phyloP scores from a whole-genome alignment of 2,329 filamentous ascomycete genomes.

The Catunica adiposa region DNA sequence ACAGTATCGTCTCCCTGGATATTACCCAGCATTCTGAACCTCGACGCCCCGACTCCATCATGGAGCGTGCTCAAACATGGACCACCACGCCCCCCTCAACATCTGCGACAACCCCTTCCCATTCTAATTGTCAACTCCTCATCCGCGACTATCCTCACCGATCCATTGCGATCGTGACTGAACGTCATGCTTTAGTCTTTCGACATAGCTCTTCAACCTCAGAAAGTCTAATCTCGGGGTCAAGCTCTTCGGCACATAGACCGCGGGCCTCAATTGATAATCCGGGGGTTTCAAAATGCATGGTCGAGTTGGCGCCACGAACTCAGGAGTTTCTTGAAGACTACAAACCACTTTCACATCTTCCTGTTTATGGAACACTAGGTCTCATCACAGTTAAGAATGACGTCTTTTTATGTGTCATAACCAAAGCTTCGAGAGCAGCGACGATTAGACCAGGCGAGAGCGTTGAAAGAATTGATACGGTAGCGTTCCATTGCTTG shows the following conservation, averaged over 20 bases:
- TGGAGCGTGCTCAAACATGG: constrained; percentile 14
- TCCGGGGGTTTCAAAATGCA: constrained; percentile 47
- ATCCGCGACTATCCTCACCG: constrained; percentile 77
- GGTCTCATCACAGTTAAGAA: constrained; percentile 69
- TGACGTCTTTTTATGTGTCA: constrained; percentile 82
- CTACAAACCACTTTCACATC: constrained; percentile 57
- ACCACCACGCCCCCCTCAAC: constrained; percentile 17
- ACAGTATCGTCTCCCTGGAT: too few species aligned
- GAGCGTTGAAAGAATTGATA: constrained; percentile 71
- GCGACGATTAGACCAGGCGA: constrained; percentile 75
- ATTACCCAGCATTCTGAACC: background rate
- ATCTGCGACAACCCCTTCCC: constrained; percentile 20
- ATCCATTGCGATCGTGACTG: constrained; percentile 70
- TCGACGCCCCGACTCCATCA: background rate
- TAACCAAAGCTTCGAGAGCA: constrained; percentile 62
- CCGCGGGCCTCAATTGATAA: constrained; percentile 25
- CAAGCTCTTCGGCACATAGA: constrained; percentile 34
- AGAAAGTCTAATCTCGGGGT: constrained; percentile 42
- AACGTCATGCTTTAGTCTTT: constrained; percentile 68
- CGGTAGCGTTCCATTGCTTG: constrained; percentile 84
- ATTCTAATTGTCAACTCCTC: constrained; percentile 56
- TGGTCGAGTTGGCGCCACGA: constrained; percentile 67
- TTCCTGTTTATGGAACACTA: constrained; percentile 69
- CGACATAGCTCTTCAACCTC: constrained; percentile 54
- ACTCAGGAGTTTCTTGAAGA: constrained; percentile 52